Evolutionary conservation across 306 rosid species (phyloP).

Genomic region (Cicer judaicum): DNA sequence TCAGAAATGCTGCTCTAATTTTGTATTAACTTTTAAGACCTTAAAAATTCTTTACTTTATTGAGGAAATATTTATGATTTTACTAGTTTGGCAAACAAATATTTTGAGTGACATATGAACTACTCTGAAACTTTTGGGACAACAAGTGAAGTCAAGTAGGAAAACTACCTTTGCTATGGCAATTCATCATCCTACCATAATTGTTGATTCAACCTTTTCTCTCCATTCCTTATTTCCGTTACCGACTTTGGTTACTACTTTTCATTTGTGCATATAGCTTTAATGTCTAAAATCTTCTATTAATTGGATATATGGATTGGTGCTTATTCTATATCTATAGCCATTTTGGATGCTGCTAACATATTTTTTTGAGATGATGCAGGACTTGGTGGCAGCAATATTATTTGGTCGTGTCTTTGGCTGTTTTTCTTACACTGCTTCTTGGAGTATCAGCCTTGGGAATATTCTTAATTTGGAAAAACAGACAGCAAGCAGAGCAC

Average conservation of each 20-base stretch:
- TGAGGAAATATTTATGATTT: constrained; percentile 6
- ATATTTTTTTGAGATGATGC: constrained; percentile 44
- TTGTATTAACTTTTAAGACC: constrained; percentile 15
- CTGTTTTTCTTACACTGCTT: constrained; percentile 54
- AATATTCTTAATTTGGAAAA: constrained; percentile 70
- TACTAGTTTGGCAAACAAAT: constrained; percentile 20
- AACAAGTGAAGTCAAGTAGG: not conserved
- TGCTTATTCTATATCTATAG: constrained; percentile 5
- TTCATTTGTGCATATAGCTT: not conserved
- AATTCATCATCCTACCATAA: not conserved
- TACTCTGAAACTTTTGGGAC: constrained; percentile 16
- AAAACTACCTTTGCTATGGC: constrained; percentile 13
- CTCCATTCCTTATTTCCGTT: constrained; percentile 25
- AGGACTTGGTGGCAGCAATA: constrained; percentile 78
- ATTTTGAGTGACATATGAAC: not conserved
- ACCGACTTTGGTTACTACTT: constrained; percentile 8
- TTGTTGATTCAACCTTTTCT: constrained; percentile 7
- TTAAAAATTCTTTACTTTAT: not conserved
- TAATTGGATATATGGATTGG: not conserved
- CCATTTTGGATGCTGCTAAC: constrained; percentile 16
- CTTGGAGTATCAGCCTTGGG: constrained; percentile 60
- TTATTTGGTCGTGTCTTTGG: constrained; percentile 51
- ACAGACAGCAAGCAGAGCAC: constrained; percentile 54
- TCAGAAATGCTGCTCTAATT: constrained; percentile 4
- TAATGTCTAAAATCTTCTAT: constrained; percentile 8